Percentiles rank a stretch among this genome's conserved stretches.
Evolutionary conservation across 2,329 filamentous ascomycete species (phyloP).

Genomic region (Tolypocladium paradoxum): DNA sequence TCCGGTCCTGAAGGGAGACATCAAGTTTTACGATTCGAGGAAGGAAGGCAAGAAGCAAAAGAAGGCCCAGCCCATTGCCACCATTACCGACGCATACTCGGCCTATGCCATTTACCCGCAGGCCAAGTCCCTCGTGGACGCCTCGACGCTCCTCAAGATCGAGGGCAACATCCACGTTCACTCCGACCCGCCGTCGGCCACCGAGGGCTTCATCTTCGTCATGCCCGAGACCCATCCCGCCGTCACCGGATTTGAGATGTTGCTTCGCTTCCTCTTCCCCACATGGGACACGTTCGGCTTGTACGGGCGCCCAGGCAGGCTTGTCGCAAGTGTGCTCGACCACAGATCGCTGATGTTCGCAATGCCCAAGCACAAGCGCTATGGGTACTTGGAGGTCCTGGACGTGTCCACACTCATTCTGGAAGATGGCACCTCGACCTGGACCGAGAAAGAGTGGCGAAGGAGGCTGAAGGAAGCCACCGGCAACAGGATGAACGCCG

Average conservation of each 20-base stretch:
- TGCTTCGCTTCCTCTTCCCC: slow-evolving; percentile 85
- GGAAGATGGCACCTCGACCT: slow-evolving; percentile 62
- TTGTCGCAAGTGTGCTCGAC: slow-evolving; percentile 82
- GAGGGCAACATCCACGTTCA: slow-evolving; percentile 88
- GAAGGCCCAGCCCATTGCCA: slow-evolving; percentile 81
- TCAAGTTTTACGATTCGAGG: slow-evolving; percentile 87
- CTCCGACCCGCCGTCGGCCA: slow-evolving; percentile 61
- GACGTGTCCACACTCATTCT: slow-evolving; percentile 76
- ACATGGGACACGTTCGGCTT: slow-evolving; percentile 87
- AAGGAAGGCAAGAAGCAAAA: slow-evolving; percentile 74
- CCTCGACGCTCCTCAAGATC: slow-evolving; percentile 87
- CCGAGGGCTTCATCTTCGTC: slow-evolving; percentile 92
- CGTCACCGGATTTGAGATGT: slow-evolving; percentile 88
- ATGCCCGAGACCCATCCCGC: slow-evolving; percentile 95
- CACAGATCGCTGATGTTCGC: slow-evolving; percentile 93
- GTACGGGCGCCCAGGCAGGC: slow-evolving; percentile 77
- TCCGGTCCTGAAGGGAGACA: slow-evolving; percentile 68
- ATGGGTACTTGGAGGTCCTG: slow-evolving; percentile 81
- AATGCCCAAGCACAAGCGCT: slow-evolving; percentile 79
- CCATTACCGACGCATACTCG: slow-evolving; percentile 81
- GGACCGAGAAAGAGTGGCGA: slow-evolving; percentile 85
- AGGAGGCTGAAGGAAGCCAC: slow-evolving; percentile 82
- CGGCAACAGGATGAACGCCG: slow-evolving; percentile 60
- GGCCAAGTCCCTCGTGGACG: slow-evolving; percentile 84
- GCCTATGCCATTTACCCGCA: slow-evolving; percentile 95